Percentiles rank a stretch among this genome's conserved stretches.
Conservation (phyloP, 441 rosid genomes). For the Gossypium trilobum region DNA sequence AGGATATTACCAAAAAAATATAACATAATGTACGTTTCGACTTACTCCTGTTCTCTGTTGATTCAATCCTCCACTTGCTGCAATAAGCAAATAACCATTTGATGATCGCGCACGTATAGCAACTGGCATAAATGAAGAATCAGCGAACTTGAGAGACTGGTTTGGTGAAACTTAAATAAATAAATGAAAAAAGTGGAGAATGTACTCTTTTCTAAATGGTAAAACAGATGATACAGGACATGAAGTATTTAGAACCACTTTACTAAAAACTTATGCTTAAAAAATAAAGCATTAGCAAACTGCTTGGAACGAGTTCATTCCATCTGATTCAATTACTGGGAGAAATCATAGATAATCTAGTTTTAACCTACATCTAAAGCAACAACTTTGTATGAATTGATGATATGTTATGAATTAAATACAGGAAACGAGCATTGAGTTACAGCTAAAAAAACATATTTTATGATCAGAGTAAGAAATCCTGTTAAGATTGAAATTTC, state of each 20-base stretch:
- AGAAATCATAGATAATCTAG: constrained; percentile 1
- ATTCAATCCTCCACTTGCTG: constrained; percentile 92
- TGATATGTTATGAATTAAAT: not conserved
- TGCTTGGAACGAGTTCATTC: not conserved
- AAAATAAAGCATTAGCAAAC: not conserved
- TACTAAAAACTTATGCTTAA: not conserved
- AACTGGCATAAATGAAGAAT: constrained; percentile 31
- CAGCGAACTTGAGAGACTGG: not conserved
- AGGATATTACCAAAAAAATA: constrained; percentile 5
- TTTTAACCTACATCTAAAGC: not conserved
- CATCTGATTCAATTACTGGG: not conserved
- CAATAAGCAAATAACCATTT: constrained; percentile 90
- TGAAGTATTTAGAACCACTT: not conserved
- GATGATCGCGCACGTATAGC: constrained; percentile 48
- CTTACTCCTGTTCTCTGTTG: constrained; percentile 99
- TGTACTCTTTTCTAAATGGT: not conserved
- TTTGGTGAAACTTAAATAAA: constrained; percentile 1
- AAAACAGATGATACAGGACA: constrained; percentile 3
- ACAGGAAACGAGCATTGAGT: not conserved
- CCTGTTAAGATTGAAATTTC: not conserved
- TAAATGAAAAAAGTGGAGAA: not conserved
- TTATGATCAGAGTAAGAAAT: not conserved
- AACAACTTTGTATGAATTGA: not conserved
- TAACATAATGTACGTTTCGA: constrained; percentile 14
- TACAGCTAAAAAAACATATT: no score